These are phyloP conservation scores for Candida cerambycidarum DNA, from an alignment of 805 yeast genomes.

Conservation along the genomic window DNA sequence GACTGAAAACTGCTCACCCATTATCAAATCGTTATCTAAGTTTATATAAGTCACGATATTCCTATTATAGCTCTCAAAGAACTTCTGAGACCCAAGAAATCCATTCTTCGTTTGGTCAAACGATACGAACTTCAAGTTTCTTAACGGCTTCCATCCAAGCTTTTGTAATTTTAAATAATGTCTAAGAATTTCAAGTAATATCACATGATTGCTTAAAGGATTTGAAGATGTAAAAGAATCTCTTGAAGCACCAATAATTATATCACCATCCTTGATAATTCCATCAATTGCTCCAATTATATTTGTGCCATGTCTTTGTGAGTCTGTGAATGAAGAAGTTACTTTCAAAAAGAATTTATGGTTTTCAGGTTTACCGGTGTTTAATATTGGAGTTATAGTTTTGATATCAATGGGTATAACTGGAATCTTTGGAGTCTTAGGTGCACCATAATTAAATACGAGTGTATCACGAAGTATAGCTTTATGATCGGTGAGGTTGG, in stretches of 20 bases:
- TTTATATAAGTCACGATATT: constrained; percentile 34
- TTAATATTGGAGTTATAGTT: constrained; percentile 26
- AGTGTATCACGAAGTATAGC: constrained; percentile 24
- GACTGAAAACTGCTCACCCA: constrained; percentile 36
- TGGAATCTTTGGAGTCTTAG: constrained; percentile 18
- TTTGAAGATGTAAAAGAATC: constrained; percentile 37
- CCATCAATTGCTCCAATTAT: constrained; percentile 35
- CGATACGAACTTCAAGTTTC: constrained; percentile 39
- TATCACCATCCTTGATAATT: constrained; percentile 38
- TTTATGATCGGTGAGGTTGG: constrained; percentile 10
- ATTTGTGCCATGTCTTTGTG: constrained; percentile 24
- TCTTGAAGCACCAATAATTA: constrained; percentile 40
- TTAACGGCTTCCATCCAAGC: constrained; percentile 44
- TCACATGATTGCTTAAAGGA: constrained; percentile 41
- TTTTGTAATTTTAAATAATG: constrained; percentile 29
- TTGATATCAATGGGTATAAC: constrained; percentile 29
- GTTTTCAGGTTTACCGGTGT: constrained; percentile 26
- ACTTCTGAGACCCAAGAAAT: constrained; percentile 29
- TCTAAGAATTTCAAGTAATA: constrained; percentile 39
- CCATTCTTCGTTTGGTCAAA: constrained; percentile 42
- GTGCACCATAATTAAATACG: constrained; percentile 8
- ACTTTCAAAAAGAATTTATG: constrained; percentile 17
- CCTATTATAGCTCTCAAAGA: constrained; percentile 19
- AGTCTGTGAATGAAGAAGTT: constrained; percentile 14
- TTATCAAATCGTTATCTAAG: constrained; percentile 38